Base-by-base conservation (phyloP, 129 eudicot species). In the Calendula officinalis region DNA sequence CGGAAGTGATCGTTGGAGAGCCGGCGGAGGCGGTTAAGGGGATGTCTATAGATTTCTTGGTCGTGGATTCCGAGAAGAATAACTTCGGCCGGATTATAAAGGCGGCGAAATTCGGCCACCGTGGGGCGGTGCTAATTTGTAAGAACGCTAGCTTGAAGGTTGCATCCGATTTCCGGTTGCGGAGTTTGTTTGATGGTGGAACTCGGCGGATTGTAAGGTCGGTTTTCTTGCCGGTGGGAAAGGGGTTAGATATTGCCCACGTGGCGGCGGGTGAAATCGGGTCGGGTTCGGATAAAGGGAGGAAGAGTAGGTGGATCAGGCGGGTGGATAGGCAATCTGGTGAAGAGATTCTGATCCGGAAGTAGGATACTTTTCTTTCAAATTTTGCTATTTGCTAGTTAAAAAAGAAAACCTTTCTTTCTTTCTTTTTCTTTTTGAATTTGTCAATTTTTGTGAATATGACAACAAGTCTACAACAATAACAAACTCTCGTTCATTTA, bases 101-200 rank as follows among this genome's bases (percentile, higher is more conserved):
- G 71, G 83, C 27, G 76, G 98, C 95, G 8, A 91, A 80, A 53
- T 70, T 91, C 10, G 86, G 98, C 8, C 35, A 73, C 13, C 82
- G 88, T 63, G 98, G 98, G 38, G 98, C 98, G 2, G 98, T 91
- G 41, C 11, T 91, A 66, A 73, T 91, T 3, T 76, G 94, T 45
- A 87, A 91, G 58, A 87, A 91, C 62, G 95, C 87, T 2, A 81
- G 73, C 54, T 52, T 78, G 10, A 64, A 71, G 22, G 59, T 62
- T 46, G 77, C 78, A 14, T 59, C 66, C 16, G 90, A 76, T 40
- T 79, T 67, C 41, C 15, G 82, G 80, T 82, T 88, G 88, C 66
- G 84, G 1, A 67, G 74, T 33, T 69, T 80, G 14, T 56, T 91
- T 14, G 88, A 69, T 1, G 84, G 81, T 8, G 78, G 73, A 5